phyloP scores from a whole-genome alignment of 441 rosid genomes.

The Arabidopsis lyrata region DNA sequence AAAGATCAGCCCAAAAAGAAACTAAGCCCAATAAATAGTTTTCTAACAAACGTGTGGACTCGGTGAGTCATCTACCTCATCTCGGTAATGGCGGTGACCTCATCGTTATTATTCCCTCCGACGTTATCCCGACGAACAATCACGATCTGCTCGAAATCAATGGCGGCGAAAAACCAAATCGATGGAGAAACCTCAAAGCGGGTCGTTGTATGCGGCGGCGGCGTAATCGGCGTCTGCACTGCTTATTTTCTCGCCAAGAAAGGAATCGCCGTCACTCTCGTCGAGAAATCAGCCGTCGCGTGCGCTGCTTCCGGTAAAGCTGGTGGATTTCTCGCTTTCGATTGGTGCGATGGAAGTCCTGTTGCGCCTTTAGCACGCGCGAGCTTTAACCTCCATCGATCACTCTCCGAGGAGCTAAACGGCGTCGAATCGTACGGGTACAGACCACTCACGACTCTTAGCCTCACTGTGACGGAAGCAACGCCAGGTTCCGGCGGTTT shows the following conservation, averaged over 20 bases:
- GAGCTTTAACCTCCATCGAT: constrained; percentile 86
- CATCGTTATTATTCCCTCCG: constrained; percentile 16
- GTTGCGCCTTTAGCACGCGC: constrained; percentile 68
- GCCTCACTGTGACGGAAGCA: constrained; percentile 66
- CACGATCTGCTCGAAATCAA: constrained; percentile 29
- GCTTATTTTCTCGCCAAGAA: constrained; percentile 82
- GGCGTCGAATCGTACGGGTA: constrained; percentile 79
- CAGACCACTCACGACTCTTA: constrained; percentile 67
- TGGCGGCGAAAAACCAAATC: constrained; percentile 40
- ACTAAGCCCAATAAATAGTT: constrained; percentile 19
- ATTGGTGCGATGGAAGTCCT: constrained; percentile 85
- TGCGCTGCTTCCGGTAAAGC: constrained; percentile 91
- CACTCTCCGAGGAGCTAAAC: constrained; percentile 71
- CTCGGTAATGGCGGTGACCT: constrained; percentile 33
- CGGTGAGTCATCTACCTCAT: constrained; percentile 21
- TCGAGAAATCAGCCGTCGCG: constrained; percentile 80
- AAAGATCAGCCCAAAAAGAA: background rate
- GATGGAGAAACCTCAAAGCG: constrained; percentile 45
- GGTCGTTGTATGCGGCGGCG: constrained; percentile 78
- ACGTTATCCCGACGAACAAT: constrained; percentile 18
- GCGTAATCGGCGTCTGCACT: constrained; percentile 86
- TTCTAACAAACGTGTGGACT: constrained; percentile 5
- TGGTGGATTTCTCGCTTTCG: constrained; percentile 85
- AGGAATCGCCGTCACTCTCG: constrained; percentile 71
- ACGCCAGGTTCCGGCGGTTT: constrained; percentile 28